Conservation (phyloP, 495 filamentous ascomycete genomes). For the Bryoglossum gracile region DNA sequence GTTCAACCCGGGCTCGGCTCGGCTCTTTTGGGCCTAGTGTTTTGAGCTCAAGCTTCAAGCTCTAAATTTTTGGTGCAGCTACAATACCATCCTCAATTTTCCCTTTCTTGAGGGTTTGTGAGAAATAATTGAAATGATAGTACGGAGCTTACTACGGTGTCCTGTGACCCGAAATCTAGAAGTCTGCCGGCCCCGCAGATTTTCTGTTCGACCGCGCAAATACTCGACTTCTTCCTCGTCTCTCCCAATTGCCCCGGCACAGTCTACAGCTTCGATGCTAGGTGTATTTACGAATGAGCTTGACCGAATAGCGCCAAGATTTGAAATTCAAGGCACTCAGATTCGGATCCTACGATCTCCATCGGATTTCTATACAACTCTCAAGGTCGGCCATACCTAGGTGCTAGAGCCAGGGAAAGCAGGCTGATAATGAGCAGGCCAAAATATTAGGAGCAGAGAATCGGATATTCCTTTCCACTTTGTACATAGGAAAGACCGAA, state of each 20-base stretch:
- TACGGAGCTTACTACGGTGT: constrained; percentile 21
- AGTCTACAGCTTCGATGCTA: constrained; percentile 41
- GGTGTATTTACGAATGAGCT: constrained; percentile 70
- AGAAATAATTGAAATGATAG: too few relatives aligned
- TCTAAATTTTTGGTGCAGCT: too few relatives aligned
- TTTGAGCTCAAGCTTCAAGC: too few relatives aligned
- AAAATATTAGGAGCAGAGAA: constrained; percentile 74
- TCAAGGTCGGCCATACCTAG: constrained; percentile 56
- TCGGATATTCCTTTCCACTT: constrained; percentile 83
- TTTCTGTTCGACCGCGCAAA: constrained; percentile 17
- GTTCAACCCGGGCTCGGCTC: constrained; percentile 11
- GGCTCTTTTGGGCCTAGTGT: constrained; percentile 14
- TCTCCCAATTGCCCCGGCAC: constrained; percentile 22
- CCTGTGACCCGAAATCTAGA: constrained; percentile 20
- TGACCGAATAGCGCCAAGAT: constrained; percentile 81
- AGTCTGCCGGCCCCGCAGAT: constrained; percentile 13
- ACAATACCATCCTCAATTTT: too few relatives aligned
- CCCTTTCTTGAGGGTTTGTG: too few relatives aligned
- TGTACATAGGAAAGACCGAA: constrained; percentile 95
- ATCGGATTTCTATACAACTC: constrained; percentile 73
- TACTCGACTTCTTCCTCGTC: constrained; percentile 33
- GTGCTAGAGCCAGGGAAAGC: neutral
- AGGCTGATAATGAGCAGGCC: constrained; percentile 37
- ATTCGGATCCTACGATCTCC: constrained; percentile 75
- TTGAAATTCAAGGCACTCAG: constrained; percentile 74